Conservation (phyloP, 164 flowering plant species). For the Chimonanthus salicifolius region DNA sequence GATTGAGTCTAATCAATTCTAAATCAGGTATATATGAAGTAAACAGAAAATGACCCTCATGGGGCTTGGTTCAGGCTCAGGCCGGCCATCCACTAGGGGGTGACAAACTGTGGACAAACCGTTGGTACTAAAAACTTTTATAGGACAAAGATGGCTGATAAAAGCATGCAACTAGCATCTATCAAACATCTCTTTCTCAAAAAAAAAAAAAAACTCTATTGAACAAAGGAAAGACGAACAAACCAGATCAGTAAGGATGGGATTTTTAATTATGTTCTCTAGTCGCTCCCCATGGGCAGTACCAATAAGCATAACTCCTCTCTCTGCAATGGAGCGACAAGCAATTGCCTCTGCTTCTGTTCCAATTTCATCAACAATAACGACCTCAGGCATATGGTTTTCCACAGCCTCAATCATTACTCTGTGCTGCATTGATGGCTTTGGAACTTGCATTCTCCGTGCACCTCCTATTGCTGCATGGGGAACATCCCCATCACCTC, state of each 20-base stretch:
- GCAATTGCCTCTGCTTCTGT: constrained; percentile 68
- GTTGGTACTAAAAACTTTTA: neutral
- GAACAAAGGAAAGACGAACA: constrained; percentile 9
- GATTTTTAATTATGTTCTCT: constrained; percentile 63
- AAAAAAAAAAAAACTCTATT: neutral
- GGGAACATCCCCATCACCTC: constrained; percentile 74
- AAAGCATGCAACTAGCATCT: neutral
- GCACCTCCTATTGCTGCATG: constrained; percentile 71
- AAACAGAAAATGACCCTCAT: no score
- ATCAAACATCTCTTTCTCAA: neutral
- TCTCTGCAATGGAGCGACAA: constrained; percentile 70
- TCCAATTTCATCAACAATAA: constrained; percentile 77
- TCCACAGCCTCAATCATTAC: constrained; percentile 83
- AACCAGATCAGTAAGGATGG: constrained; percentile 54
- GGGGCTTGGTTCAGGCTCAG: no score
- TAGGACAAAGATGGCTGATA: neutral
- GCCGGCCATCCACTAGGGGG: no score
- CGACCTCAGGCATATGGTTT: constrained; percentile 80
- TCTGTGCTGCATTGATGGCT: constrained; percentile 59
- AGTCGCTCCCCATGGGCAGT: constrained; percentile 68
- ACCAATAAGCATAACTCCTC: constrained; percentile 75
- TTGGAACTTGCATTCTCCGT: constrained; percentile 68
- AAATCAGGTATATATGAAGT: no score
- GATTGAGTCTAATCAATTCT: no score
- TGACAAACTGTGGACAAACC: no score